Base-by-base conservation (phyloP, 306 rosid genomes). In the Biancaea sappan region DNA sequence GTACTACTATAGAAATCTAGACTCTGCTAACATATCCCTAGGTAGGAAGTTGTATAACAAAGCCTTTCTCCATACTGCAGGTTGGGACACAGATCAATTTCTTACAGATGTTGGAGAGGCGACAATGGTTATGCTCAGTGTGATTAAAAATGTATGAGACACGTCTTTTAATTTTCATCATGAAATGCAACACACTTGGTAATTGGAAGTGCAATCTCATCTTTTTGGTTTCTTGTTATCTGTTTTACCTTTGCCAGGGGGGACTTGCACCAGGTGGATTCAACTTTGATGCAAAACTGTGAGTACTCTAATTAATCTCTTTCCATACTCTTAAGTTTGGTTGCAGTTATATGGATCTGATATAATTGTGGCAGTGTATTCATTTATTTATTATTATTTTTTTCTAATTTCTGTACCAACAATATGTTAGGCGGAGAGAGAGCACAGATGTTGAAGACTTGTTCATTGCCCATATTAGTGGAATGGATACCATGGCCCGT, bases 71-170 rank as follows among this genome's bases (percentile, higher is more conserved):
- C 6, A 70, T 28, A 18, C 76, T 83, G 26, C 85, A 94, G 99
- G 98, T 32, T 94, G 98, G 99, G 99, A 92, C 84, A 92, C 98
- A 4, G 99, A 94, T 87, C 92, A 92, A 79, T 94, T 92, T 94
- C 93, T 94, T 7, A 84, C 86, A 15, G 99, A 94, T 77, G 79
- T 90, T 80, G 91, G 80, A 53, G 99, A 92, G 85, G 97, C 96
- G 2, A 94, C 97, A 40, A 51, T 88, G 90, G 80, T 94, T 76
- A 92, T 94, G 97, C 84, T 81, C 57, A 87, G 87, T 2, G 96
- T 92, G 77, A 87, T 94, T n/a, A 87, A 80, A 81, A 94, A 92
- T 76, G 97, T 90, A 87, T 15, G 88, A 26, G 50, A 53, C 34
- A 54, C 47, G 32, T 51, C 35, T 74, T 48, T 57, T 21, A 12